Evolutionary conservation across 129 eudicot species (phyloP).

Genomic region (Centella asiatica): DNA sequence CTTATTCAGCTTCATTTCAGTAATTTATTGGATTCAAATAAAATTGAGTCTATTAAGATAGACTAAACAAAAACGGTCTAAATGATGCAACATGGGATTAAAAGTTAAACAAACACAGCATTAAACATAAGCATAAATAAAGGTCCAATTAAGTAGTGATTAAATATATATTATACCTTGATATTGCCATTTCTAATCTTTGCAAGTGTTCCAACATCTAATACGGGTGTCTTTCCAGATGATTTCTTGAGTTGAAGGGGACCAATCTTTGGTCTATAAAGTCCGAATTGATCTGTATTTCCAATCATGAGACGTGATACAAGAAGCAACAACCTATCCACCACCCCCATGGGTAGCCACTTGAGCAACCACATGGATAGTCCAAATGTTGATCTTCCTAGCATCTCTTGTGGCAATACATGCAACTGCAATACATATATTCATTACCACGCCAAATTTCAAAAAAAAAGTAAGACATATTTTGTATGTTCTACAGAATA

Average conservation of each 20-base stretch:
- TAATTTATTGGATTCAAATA: too few species aligned
- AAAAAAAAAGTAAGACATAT: too few species aligned
- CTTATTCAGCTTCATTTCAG: too few species aligned
- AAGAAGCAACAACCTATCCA: conserved; percentile 40
- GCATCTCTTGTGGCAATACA: conserved; percentile 61
- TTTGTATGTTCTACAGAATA: too few species aligned
- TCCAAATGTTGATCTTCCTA: conserved; percentile 67
- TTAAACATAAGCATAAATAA: too few species aligned
- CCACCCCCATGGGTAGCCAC: conserved; percentile 46
- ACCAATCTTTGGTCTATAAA: conserved; percentile 53
- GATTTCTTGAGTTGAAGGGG: conserved; percentile 48
- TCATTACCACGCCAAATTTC: too few species aligned
- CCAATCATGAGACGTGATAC: conserved; percentile 48
- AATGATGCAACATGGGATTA: too few species aligned
- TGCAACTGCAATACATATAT: conserved; percentile 51
- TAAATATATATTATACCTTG: conserved; percentile 27
- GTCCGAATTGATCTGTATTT: conserved; percentile 39
- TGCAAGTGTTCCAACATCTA: conserved; percentile 64
- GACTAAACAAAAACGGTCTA: too few species aligned
- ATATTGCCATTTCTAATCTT: conserved; percentile 51
- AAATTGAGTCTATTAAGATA: too few species aligned
- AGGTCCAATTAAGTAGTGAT: too few species aligned
- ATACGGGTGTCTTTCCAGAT: conserved; percentile 63
- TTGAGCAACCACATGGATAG: conserved; percentile 52
- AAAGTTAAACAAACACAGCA: too few species aligned